Base-by-base conservation (phyloP, 176 grass and related monocot genomes). In the Carex cristatella region DNA sequence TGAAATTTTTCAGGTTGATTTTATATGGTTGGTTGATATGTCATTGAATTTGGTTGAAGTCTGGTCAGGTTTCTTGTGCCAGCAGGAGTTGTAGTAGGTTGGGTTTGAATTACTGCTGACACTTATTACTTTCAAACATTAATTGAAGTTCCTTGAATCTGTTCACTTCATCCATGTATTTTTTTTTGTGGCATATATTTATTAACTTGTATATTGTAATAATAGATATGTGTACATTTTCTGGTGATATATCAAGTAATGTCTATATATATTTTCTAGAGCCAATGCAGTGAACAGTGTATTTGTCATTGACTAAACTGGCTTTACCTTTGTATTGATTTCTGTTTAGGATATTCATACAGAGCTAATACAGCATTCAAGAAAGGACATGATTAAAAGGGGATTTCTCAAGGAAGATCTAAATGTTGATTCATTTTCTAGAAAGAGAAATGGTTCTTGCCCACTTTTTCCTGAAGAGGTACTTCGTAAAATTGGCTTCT, bases 401-500 rank as follows among this genome's bases (percentile, higher is more conserved):
- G 91, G 96, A 75, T 84, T 80, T 64, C 65, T 95, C 69, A 93
- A 92, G 84, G 93, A 95, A 86, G 88, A 89, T 23, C 88, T 99
- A 70, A 84, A 10, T 49, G 73, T 95, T 88, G 93, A 99, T 94
- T 99, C 96, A 59, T 79, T 95, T 54, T 83, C 93, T 84, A 88
- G 89, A 86, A 95, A 99, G 90, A 84, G 66, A 86, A 90, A 86
- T 88, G 96, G 93, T 84, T 94, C 89, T 80, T 99, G 96, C 63
- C 96, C 96, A 81, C 88, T 99, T 73, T 92, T 96, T 88, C 93
- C 96, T 84, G 91, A 99, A 91, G 96, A 99, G 96, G 96, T 99
- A 57, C 89, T 81, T 14, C 23, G 49, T 65, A 23, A 46, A 65
- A 65, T 10, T 79, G 13, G 23, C 12, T 28, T 79, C 16, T 57